These are phyloP conservation scores for Penicillium digitatum DNA, from an alignment of 2,329 filamentous ascomycete species.

Conservation along the genomic window DNA sequence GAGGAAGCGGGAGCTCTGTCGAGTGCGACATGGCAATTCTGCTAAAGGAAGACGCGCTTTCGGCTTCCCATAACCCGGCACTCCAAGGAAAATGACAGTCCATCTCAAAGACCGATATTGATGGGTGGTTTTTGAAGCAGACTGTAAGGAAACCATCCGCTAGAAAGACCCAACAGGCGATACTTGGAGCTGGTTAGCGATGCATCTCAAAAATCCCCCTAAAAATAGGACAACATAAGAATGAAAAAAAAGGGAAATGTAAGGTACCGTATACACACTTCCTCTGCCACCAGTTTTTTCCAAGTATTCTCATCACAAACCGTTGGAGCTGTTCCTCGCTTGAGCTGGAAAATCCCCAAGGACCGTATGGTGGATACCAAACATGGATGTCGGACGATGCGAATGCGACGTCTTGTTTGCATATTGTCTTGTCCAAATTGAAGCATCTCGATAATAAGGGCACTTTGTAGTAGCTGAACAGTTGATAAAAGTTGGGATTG, in stretches of 20 bases:
- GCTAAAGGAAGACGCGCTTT: slow-evolving; percentile 25
- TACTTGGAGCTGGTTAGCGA: slow-evolving; percentile 8
- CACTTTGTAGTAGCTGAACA: slow-evolving; percentile 27
- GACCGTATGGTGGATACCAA: slow-evolving; percentile 30
- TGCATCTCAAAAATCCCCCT: neutral
- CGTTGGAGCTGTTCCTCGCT: slow-evolving; percentile 14
- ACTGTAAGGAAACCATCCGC: slow-evolving; percentile 33
- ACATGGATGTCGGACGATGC: slow-evolving; percentile 31
- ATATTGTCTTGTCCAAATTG: slow-evolving; percentile 30
- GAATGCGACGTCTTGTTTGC: slow-evolving; percentile 29
- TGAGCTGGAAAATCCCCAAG: slow-evolving; percentile 27
- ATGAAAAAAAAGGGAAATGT: neutral
- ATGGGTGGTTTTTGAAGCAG: slow-evolving; percentile 32
- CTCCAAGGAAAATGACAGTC: slow-evolving; percentile 32
- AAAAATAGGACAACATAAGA: neutral
- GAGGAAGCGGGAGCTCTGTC: slow-evolving; percentile 17
- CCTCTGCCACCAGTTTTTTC: slow-evolving; percentile 24
- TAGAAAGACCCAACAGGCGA: slow-evolving; percentile 32
- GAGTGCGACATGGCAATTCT: slow-evolving; percentile 14
- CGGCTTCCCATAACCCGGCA: slow-evolving; percentile 30
- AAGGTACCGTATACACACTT: slow-evolving; percentile 26
- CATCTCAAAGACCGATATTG: slow-evolving; percentile 31
- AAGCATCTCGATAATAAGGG: slow-evolving; percentile 33
- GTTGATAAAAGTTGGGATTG: slow-evolving; percentile 8
- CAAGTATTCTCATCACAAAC: slow-evolving; percentile 21